phyloP scores from a whole-genome alignment of 805 yeast species.

The Saccharomycopsis fermentans region DNA sequence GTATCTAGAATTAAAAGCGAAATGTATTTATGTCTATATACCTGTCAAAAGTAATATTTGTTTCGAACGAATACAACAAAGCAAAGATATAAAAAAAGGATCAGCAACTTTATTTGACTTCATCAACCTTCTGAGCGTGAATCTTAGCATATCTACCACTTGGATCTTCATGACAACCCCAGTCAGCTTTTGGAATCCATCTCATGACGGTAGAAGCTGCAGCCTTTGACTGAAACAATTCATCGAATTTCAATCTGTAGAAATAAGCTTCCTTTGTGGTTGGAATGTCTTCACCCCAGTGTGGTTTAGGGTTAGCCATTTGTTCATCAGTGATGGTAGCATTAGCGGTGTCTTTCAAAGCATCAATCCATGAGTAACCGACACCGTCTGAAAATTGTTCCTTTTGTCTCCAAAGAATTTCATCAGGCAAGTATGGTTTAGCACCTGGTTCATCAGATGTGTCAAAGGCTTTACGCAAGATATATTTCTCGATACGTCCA shows the following conservation, averaged over 20 bases:
- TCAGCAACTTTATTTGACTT: conserved; percentile 15
- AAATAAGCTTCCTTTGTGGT: conserved; percentile 98
- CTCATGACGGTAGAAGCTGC: conserved; percentile 97
- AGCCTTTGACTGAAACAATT: conserved; percentile 78
- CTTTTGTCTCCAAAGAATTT: conserved; percentile 98
- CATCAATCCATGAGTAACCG: conserved; percentile 99
- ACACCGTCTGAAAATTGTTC: conserved; percentile 99
- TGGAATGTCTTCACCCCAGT: conserved; percentile 95
- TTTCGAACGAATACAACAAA: too few species aligned
- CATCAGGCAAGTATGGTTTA: conserved; percentile 88
- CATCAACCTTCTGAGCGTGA: conserved; percentile 60
- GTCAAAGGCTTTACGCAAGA: conserved; percentile 95
- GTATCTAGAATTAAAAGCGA: too few species aligned
- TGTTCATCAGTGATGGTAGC: conserved; percentile 79
- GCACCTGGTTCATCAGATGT: conserved; percentile 70
- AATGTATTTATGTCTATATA: too few species aligned
- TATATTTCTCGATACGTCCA: conserved; percentile 88
- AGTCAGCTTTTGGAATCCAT: conserved; percentile 99
- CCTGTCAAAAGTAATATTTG: too few species aligned
- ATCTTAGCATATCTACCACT: conserved; percentile 93
- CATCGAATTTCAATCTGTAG: conserved; percentile 96
- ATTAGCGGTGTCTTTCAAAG: conserved; percentile 92
- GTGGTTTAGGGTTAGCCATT: conserved; percentile 81
- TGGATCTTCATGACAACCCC: conserved; percentile 99
- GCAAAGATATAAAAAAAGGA: neutral